Evolutionary conservation across 768 basidiomycete species (phyloP).

Genomic region (Imleria badia): DNA sequence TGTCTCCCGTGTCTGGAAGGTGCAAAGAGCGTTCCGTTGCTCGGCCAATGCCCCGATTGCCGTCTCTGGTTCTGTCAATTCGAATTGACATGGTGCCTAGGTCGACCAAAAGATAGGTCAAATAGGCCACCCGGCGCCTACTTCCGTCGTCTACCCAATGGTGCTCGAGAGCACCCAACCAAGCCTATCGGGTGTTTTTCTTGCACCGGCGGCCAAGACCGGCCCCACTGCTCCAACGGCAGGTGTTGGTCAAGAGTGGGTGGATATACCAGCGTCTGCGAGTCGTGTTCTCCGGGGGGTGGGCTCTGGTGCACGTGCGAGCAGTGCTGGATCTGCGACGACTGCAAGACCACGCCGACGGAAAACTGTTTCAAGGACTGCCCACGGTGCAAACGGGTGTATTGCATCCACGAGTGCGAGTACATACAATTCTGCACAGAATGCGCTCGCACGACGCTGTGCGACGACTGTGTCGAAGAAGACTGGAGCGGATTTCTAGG

Average conservation of each 20-base stretch:
- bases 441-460: slow-evolving; percentile 20
- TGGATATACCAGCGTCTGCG: slow-evolving; percentile 13
- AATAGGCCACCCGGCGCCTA: background rate
- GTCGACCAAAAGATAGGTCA: slow-evolving; percentile 13
- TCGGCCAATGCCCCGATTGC: slow-evolving; percentile 23
- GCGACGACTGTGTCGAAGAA: slow-evolving; percentile 28
- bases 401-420: slow-evolving; percentile 19
- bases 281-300: slow-evolving; percentile 16
- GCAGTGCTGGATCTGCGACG: slow-evolving; percentile 24
- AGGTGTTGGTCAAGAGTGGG: slow-evolving; percentile 20
- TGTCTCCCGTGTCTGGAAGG: slow-evolving; percentile 13
- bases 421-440: slow-evolving; percentile 24
- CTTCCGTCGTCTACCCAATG: background rate
- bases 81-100: slow-evolving; percentile 25
- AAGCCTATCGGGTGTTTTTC: slow-evolving; percentile 13
- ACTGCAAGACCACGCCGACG: slow-evolving; percentile 14
- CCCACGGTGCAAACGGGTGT: slow-evolving; percentile 17
- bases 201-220: slow-evolving; percentile 3
- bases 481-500: slow-evolving; percentile 4
- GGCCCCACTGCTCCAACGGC: slow-evolving; percentile 11
- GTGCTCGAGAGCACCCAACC: slow-evolving; percentile 13
- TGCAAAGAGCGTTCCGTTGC: background rate
- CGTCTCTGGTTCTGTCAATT: slow-evolving; percentile 21
- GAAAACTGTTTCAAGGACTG: slow-evolving; percentile 14
- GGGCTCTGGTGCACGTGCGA: slow-evolving; percentile 24